Conservation (phyloP, 768 basidiomycete genomes). For the Lentinula aciculospora region DNA sequence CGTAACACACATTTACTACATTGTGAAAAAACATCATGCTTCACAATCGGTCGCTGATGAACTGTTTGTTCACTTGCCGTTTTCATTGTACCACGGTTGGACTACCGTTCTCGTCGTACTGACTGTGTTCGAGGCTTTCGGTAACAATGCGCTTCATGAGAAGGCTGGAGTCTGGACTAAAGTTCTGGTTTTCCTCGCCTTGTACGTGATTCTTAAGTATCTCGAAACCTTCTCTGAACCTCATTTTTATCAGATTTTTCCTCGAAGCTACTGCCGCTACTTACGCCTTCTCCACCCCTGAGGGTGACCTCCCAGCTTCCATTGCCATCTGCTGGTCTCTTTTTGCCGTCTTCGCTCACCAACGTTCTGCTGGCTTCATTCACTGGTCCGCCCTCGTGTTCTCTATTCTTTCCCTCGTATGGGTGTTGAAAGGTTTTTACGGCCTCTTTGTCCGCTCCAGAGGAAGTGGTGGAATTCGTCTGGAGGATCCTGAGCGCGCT, state of each 20-base stretch:
- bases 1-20: slow-evolving; percentile 84
- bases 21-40: slow-evolving; percentile 82
- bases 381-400: slow-evolving; percentile 89
- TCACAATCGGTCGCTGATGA: slow-evolving; percentile 68
- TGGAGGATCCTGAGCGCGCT: slow-evolving; percentile 84
- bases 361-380: slow-evolving; percentile 65
- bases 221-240: neutral
- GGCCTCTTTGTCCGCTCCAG: slow-evolving; percentile 40
- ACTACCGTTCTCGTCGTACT: slow-evolving; percentile 79
- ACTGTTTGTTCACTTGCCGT: slow-evolving; percentile 90
- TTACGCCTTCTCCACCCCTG: slow-evolving; percentile 86
- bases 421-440: slow-evolving; percentile 73
- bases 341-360: slow-evolving; percentile 85
- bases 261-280: slow-evolving; percentile 89
- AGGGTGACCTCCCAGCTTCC: slow-evolving; percentile 91
- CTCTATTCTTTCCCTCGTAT: slow-evolving; percentile 78
- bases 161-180: slow-evolving; percentile 86
- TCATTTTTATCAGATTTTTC: slow-evolving; percentile 58
- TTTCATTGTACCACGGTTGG: slow-evolving; percentile 95
- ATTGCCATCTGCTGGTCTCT: slow-evolving; percentile 92
- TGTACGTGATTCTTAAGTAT: slow-evolving; percentile 41
- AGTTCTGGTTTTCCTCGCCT: slow-evolving; percentile 88
- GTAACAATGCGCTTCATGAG: slow-evolving; percentile 61
- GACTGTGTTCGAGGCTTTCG: slow-evolving; percentile 86
- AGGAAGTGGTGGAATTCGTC: slow-evolving; percentile 47